These are phyloP conservation scores for Fusarium siculi DNA, from an alignment of 2,329 filamentous ascomycete species.

Conservation along the genomic window DNA sequence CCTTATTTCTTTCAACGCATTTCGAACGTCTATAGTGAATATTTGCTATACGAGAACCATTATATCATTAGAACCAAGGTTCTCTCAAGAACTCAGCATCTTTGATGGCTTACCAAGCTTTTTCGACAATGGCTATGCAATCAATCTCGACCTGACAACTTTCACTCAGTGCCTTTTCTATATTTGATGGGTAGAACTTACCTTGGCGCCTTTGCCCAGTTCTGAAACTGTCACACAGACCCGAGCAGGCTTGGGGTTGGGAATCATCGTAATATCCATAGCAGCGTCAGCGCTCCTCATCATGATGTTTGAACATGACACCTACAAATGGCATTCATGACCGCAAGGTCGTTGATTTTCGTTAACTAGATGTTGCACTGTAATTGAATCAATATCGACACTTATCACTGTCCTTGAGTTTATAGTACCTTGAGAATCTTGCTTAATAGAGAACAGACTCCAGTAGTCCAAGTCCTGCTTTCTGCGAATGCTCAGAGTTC, in stretches of 20 bases:
- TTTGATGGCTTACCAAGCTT: not conserved
- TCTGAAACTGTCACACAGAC: not conserved
- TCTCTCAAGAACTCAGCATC: too few relatives aligned
- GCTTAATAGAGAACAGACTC: not conserved
- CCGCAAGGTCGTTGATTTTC: not conserved
- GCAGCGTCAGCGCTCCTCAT: not conserved
- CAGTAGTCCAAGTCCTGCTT: not conserved
- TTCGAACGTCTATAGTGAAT: fast-evolving
- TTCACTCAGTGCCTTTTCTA: not conserved
- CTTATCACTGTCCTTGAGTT: not conserved
- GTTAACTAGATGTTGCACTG: not conserved
- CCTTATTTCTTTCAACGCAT: fast-evolving
- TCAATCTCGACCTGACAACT: not conserved
- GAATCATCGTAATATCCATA: not conserved
- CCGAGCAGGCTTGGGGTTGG: not conserved
- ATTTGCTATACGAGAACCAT: not conserved
- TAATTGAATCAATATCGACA: not conserved
- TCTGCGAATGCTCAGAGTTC: fast-evolving
- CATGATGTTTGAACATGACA: not conserved
- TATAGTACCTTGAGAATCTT: not conserved
- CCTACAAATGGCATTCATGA: not conserved
- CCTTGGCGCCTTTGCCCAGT: not conserved
- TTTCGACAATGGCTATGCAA: not conserved
- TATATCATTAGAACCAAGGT: not conserved
- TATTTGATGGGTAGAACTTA: not conserved